Evolutionary conservation across 2,329 filamentous ascomycete genomes (phyloP).

Genomic region (Cladophialophora bantiana): DNA sequence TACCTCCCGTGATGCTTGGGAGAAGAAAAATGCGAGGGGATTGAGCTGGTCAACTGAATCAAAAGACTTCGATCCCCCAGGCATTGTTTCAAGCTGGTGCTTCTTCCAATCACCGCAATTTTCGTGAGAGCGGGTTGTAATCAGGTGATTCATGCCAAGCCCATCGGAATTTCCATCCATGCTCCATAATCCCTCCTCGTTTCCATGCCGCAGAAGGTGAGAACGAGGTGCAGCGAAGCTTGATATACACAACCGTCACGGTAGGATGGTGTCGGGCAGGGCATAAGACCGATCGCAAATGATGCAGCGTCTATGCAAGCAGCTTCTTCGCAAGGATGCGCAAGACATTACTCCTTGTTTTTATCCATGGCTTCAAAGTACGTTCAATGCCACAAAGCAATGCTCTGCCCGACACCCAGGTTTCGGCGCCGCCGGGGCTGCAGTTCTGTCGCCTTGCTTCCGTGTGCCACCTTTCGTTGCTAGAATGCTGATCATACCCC

Average conservation of each 20-base stretch:
- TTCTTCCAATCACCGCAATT: neutral
- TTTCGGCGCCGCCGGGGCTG: neutral
- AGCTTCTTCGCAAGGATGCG: constrained; percentile 47
- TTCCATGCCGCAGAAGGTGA: neutral
- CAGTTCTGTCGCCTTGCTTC: neutral
- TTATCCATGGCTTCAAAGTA: constrained; percentile 59
- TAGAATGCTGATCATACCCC: constrained; percentile 12
- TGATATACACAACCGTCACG: neutral
- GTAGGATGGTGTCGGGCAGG: neutral
- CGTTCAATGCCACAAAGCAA: constrained; percentile 10
- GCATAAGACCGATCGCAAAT: constrained; percentile 12
- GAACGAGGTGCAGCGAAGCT: neutral
- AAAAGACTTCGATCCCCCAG: neutral
- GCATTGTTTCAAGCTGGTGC: neutral
- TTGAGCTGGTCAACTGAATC: neutral
- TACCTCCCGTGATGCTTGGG: neutral
- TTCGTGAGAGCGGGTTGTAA: neutral
- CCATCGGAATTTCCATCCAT: neutral
- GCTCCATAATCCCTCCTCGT: neutral
- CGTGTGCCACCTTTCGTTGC: neutral
- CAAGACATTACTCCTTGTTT: constrained; percentile 56
- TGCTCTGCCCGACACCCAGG: neutral
- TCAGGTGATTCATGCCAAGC: constrained; percentile 6
- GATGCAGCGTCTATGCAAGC: constrained; percentile 31
- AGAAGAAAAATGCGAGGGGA: neutral